These are phyloP conservation scores for Myotisia sp. DNA, from an alignment of 2,329 filamentous ascomycete species.

Conservation along the genomic window DNA sequence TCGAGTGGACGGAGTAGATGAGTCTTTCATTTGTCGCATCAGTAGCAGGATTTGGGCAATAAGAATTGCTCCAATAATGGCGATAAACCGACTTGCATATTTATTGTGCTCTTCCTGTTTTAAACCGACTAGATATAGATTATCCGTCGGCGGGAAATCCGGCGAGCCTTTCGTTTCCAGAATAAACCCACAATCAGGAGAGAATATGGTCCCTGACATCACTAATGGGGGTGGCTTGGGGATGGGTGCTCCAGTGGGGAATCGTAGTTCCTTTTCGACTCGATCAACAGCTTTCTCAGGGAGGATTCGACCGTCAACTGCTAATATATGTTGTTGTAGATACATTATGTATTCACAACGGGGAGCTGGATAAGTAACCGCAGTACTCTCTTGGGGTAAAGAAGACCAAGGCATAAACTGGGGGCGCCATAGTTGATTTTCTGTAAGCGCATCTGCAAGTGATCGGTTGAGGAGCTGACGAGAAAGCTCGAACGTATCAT, in stretches of 20 bases:
- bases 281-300: slow-evolving; percentile 30
- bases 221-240: slow-evolving; percentile 38
- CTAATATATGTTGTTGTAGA: slow-evolving; percentile 46
- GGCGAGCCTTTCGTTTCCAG: slow-evolving; percentile 48
- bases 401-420: slow-evolving; percentile 62
- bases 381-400: slow-evolving; percentile 43
- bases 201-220: slow-evolving; percentile 49
- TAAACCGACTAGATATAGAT: slow-evolving; percentile 40
- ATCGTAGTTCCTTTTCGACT: slow-evolving; percentile 46
- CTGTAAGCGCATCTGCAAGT: slow-evolving; percentile 48
- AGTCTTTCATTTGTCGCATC: slow-evolving; percentile 49
- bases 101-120: slow-evolving; percentile 44
- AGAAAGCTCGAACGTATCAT: slow-evolving; percentile 41
- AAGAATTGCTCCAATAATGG: slow-evolving; percentile 38
- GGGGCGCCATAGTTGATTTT: slow-evolving; percentile 44
- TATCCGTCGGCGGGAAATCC: slow-evolving; percentile 37
- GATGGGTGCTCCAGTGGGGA: slow-evolving; percentile 43
- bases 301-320: slow-evolving; percentile 18
- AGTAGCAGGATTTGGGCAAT: slow-evolving; percentile 42
- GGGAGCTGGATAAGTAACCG: slow-evolving; percentile 41
- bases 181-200: slow-evolving; percentile 52
- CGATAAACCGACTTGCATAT: slow-evolving; percentile 38
- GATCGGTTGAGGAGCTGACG: slow-evolving; percentile 58
- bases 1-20: slow-evolving; percentile 49
- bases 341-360: slow-evolving; percentile 86